phyloP scores from a whole-genome alignment of 108 stramenopile species.

The Discostella stelligeroides region DNA sequence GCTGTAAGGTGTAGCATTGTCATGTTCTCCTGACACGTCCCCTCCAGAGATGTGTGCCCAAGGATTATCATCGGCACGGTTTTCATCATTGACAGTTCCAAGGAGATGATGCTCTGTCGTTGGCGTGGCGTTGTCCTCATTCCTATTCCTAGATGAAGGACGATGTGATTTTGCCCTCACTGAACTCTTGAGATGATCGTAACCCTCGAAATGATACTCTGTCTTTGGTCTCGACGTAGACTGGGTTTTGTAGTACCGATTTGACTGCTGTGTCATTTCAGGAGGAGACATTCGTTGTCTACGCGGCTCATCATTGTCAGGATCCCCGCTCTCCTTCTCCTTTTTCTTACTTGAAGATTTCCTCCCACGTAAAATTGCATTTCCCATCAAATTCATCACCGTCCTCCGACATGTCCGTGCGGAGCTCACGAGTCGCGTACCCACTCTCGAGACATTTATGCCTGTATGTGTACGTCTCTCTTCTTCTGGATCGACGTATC shows the following conservation, averaged over 20 bases:
- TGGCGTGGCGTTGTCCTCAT: not conserved
- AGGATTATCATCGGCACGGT: not conserved
- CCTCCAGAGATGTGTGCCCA: not conserved
- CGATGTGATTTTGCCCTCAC: not conserved
- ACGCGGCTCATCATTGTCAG: too few species aligned
- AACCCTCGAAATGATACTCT: not conserved
- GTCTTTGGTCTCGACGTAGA: not conserved
- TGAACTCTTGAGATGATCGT: not conserved
- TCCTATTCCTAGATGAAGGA: not conserved
- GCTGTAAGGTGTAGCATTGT: not conserved
- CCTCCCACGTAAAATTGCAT: too few species aligned
- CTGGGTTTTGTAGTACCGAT: too few species aligned
- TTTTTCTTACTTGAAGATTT: too few species aligned
- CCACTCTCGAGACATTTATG: too few species aligned
- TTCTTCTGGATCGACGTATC: not conserved
- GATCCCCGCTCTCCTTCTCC: too few species aligned
- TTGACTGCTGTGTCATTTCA: too few species aligned
- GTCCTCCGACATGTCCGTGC: too few species aligned
- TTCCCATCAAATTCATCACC: too few species aligned
- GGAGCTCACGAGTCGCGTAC: not conserved
- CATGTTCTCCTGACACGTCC: too few species aligned
- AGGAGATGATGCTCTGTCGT: not conserved
- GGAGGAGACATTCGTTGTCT: too few species aligned
- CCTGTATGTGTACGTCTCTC: not conserved
- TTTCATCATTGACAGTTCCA: not conserved